Conservation (phyloP, 179 eudicot species). For the Nepenthes alata region DNA sequence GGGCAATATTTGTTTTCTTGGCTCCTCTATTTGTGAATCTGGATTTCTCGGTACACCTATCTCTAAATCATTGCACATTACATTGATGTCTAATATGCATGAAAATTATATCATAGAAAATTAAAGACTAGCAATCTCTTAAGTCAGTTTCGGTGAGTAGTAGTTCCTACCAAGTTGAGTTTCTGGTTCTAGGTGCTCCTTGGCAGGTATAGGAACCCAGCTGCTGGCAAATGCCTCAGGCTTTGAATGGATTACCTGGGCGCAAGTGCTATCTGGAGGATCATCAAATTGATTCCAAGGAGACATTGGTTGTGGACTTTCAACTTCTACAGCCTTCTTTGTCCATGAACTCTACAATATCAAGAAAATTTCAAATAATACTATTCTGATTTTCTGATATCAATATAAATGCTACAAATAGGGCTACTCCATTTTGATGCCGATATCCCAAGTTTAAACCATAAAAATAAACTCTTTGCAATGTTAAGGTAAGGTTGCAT, state of each 20-base stretch:
- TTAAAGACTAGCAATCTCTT: not conserved
- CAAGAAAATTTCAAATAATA: too few relatives aligned
- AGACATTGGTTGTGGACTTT: constrained; percentile 38
- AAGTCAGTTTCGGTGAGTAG: constrained; percentile 1
- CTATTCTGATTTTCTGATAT: too few relatives aligned
- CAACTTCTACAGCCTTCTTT: constrained; percentile 56
- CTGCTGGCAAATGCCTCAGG: constrained; percentile 45
- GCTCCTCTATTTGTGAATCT: constrained; percentile 27
- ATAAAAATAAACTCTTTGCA: too few relatives aligned
- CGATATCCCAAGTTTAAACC: too few relatives aligned
- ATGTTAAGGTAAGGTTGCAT: too few relatives aligned
- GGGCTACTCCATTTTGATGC: too few relatives aligned
- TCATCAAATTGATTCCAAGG: constrained; percentile 44
- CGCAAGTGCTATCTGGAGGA: constrained; percentile 64
- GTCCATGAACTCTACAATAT: constrained; percentile 70
- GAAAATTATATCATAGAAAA: constrained; percentile 6
- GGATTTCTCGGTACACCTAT: constrained; percentile 29
- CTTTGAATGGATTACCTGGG: constrained; percentile 49
- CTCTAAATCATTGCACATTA: constrained; percentile 44
- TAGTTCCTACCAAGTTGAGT: constrained; percentile 32
- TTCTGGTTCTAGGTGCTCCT: constrained; percentile 19
- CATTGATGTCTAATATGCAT: constrained; percentile 18
- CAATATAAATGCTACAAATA: too few relatives aligned
- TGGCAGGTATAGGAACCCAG: constrained; percentile 33
- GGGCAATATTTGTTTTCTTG: constrained; percentile 9